Evolutionary conservation across 2,329 filamentous ascomycete genomes (phyloP), one percentile per base, ranked within the genome.

Genomic region (Aspergillus ochraceus): DNA sequence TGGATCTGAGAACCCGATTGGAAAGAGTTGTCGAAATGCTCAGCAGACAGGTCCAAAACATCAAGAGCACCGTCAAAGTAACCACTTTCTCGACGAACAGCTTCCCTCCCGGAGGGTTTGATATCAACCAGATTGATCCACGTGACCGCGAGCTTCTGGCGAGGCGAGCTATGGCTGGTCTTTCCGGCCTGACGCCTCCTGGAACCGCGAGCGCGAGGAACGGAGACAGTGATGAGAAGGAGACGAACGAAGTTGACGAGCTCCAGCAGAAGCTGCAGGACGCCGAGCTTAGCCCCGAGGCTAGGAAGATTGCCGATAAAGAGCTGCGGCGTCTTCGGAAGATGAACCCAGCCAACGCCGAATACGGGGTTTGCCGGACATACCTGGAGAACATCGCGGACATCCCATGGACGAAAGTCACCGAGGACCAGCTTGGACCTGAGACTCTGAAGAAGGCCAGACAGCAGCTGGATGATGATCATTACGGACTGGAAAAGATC

Each of bases 331-430:
- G 95, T 22, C 79, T 99, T 62, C 90, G 90, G 70, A 97, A 97
- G 80, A 98, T 98, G 91, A 93, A 92, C 70, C 93, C 95, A 0
- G 91, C 91, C 54, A 95, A 98, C 72, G 94, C 96, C 42, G 95
- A 99, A 71, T 97, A 97, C 71, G 91, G 95, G 63, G 94, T 99
- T 12, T 92, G 90, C 66, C 84, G 94, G 64, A 96, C 92, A 53
- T 99, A 97, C 78, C 83, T 99, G 12, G 95, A 99, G 77, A 98
- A 92, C 12, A 79, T 99, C 59, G 86, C 92, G 0, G 95, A 99
- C 73, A 95, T 99, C 53, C 95, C 95, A 0, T 99, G 95, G 95
- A 86, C 89, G 2, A 87, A 88, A 64, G 82, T 86, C 54, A 98
- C 94, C 0, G 88, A 95, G 62, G 94, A 98, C 71, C 88, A 92